Conservation (phyloP, 2,329 filamentous ascomycete genomes). For the Penicillium sp. region DNA sequence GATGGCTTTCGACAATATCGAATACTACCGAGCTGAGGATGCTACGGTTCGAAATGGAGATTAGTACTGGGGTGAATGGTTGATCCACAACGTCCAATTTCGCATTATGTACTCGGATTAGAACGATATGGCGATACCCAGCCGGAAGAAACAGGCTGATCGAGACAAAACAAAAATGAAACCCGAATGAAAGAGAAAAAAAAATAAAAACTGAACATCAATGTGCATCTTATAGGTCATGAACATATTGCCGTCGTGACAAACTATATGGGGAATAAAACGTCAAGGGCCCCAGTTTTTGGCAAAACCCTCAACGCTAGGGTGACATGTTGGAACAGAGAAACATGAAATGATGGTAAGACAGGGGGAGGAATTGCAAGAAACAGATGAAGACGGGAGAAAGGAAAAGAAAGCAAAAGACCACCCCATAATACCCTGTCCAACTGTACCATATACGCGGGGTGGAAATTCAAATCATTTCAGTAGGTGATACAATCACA, state of each 20-base stretch:
- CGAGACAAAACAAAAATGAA: background rate
- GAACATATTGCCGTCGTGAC: slow-evolving; percentile 29
- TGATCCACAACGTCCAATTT: no score
- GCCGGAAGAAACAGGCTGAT: background rate
- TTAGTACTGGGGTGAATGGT: no score
- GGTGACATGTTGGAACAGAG: background rate
- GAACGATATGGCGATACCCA: slow-evolving; percentile 7
- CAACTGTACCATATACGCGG: background rate
- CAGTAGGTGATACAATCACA: slow-evolving; percentile 18
- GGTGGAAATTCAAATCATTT: background rate
- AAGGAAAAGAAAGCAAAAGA: slow-evolving; percentile 8
- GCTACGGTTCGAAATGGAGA: no score
- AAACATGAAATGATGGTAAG: slow-evolving; percentile 1
- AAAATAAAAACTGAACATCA: slow-evolving; percentile 22
- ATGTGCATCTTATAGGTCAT: slow-evolving; percentile 30
- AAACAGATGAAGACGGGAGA: background rate
- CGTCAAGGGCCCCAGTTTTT: slow-evolving; percentile 9
- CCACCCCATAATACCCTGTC: background rate
- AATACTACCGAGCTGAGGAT: no score
- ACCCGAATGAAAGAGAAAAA: slow-evolving; percentile 9
- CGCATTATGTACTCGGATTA: slow-evolving; percentile 23
- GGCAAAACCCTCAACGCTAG: background rate
- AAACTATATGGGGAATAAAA: slow-evolving; percentile 44
- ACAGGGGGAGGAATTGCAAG: slow-evolving; percentile 8
- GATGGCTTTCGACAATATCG: no score